Conservation (phyloP, 352 stramenopile genomes). For the Pythium diclinum region DNA sequence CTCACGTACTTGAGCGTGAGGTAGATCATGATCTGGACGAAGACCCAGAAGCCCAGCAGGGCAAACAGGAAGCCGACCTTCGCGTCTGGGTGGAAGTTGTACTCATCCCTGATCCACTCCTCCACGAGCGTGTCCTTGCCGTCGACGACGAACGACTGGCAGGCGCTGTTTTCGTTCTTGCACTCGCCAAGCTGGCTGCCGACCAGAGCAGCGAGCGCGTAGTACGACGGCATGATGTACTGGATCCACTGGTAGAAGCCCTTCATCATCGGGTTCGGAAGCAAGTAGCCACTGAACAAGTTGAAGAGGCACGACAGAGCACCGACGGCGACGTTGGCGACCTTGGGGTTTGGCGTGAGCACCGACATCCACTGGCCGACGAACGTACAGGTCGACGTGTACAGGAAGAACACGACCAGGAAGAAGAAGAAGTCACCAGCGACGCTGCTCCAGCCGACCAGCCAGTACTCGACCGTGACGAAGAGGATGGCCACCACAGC, state of each 20-base stretch:
- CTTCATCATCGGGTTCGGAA: conserved; percentile 52
- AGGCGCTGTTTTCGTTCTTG: conserved; percentile 27
- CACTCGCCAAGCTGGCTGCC: conserved; percentile 40
- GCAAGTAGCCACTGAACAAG: conserved; percentile 58
- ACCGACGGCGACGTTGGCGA: conserved; percentile 70
- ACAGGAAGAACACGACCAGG: conserved; percentile 43
- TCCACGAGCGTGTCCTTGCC: conserved; percentile 25
- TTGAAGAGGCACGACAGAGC: conserved; percentile 68
- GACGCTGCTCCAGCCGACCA: conserved; percentile 50
- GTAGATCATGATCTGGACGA: conserved; percentile 55
- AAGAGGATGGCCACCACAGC: conserved; percentile 46
- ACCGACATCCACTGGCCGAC: conserved; percentile 73
- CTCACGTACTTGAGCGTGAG: conserved; percentile 67
- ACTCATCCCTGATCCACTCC: conserved; percentile 36
- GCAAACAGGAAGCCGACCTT: conserved; percentile 50
- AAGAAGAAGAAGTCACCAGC: conserved; percentile 44
- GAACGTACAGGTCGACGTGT: conserved; percentile 63
- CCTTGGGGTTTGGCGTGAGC: conserved; percentile 69
- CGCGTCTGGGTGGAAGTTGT: conserved; percentile 47
- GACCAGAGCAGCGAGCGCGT: conserved; percentile 43
- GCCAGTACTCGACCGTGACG: conserved; percentile 60
- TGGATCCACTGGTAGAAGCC: conserved; percentile 65
- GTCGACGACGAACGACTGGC: conserved; percentile 13
- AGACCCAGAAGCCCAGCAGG: conserved; percentile 51
- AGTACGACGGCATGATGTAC: conserved; percentile 60